Conservation (phyloP, 2,329 filamentous ascomycete genomes). For the Colletotrichum sp. region DNA sequence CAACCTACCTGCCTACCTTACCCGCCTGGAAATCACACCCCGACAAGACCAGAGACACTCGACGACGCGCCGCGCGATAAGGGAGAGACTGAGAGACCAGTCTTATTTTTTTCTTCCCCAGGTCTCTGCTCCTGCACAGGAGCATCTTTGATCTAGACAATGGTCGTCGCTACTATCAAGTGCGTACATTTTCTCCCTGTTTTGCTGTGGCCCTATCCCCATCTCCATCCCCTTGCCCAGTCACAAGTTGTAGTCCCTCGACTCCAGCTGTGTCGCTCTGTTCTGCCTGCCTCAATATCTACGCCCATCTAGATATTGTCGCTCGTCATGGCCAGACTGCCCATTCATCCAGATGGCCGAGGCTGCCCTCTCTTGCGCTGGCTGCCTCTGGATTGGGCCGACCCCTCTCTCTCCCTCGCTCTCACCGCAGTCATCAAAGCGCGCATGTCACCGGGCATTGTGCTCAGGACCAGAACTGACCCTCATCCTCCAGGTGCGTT, state of each 20-base stretch:
- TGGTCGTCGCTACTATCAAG: conserved; percentile 71
- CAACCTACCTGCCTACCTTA: conserved; percentile 16
- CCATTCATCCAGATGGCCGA: background rate
- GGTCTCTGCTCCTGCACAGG: conserved; percentile 39
- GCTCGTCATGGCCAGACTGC: background rate
- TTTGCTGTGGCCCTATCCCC: conserved; percentile 22
- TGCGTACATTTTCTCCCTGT: conserved; percentile 42
- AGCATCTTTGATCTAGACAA: conserved; percentile 49
- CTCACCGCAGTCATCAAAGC: conserved; percentile 10
- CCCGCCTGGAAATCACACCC: conserved; percentile 19
- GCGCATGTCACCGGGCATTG: conserved; percentile 9
- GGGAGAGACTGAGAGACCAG: conserved; percentile 19
- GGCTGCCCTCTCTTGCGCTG: background rate
- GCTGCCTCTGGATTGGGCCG: background rate
- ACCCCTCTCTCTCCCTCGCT: background rate
- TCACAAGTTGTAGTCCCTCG: conserved; percentile 11
- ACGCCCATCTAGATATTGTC: background rate
- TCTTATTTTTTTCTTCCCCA: conserved; percentile 17
- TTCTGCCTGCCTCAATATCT: conserved; percentile 2
- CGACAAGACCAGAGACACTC: conserved; percentile 25
- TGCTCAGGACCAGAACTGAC: conserved; percentile 14
- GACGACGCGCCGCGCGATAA: conserved; percentile 28
- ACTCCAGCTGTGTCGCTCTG: conserved; percentile 10
- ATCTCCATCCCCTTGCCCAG: background rate
- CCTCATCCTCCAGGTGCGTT: conserved; percentile 73